Evolutionary conservation across 805 yeast species (phyloP).

Genomic region (Kuraishia capsulata): DNA sequence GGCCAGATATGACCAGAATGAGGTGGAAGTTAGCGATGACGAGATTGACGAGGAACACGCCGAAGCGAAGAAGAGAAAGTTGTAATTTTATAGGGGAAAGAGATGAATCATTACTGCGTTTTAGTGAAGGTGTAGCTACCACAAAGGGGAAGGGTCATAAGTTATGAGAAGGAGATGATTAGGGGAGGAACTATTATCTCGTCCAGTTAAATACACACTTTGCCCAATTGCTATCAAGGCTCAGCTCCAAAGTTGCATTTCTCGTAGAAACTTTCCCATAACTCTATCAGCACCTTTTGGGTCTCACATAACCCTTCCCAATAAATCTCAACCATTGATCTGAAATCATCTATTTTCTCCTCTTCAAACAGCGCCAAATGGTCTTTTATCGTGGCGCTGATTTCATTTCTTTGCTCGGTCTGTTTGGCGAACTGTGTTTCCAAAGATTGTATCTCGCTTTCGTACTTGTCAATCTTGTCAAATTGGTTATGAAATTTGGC

Average conservation of each 20-base stretch:
- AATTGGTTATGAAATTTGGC: constrained; percentile 38
- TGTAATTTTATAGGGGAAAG: too few species aligned
- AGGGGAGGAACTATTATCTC: not conserved
- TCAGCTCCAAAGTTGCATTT: constrained; percentile 22
- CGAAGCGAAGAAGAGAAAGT: constrained; percentile 1
- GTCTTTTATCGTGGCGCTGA: constrained; percentile 54
- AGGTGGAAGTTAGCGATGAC: constrained; percentile 45
- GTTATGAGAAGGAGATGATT: not conserved
- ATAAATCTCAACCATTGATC: constrained; percentile 83
- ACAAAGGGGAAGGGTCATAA: not conserved
- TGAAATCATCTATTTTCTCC: constrained; percentile 73
- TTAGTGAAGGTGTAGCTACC: too few species aligned
- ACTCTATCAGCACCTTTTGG: constrained; percentile 83
- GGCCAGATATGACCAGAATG: constrained; percentile 71
- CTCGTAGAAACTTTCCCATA: constrained; percentile 86
- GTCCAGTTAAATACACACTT: not conserved
- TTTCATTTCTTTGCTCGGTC: constrained; percentile 51
- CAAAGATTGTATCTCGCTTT: constrained; percentile 48
- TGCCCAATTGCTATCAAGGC: not conserved
- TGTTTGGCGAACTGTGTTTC: constrained; percentile 44
- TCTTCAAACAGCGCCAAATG: constrained; percentile 66
- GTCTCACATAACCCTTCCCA: constrained; percentile 86
- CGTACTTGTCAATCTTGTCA: constrained; percentile 52
- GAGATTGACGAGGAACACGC: constrained; percentile 17
- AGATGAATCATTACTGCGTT: not conserved